Evolutionary conservation across 2,329 filamentous ascomycete genomes (phyloP).

Genomic region (Aureobasidium sp.): DNA sequence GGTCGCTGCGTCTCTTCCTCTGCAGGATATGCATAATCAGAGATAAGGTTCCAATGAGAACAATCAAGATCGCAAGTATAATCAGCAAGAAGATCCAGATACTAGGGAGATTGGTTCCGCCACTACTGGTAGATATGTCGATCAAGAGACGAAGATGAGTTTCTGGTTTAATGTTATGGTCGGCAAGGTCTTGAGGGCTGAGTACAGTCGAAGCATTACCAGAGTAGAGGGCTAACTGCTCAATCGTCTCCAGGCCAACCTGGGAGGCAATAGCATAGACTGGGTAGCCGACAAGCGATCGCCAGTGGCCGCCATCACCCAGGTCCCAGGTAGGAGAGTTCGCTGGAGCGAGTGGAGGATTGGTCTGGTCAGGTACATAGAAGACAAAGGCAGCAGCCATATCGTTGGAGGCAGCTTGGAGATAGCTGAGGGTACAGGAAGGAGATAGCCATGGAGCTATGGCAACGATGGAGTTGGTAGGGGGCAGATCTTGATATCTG

Average conservation of each 20-base stretch:
- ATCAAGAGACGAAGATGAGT: conserved; percentile 48
- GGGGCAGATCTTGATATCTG: conserved; percentile 58
- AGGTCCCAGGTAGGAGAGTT: conserved; percentile 64
- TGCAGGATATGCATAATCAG: conserved; percentile 72
- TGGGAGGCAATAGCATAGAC: conserved; percentile 72
- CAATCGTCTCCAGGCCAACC: conserved; percentile 62
- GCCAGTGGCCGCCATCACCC: conserved; percentile 65
- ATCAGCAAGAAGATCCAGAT: conserved; percentile 73
- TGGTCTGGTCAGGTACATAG: conserved; percentile 41
- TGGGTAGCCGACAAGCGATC: conserved; percentile 62
- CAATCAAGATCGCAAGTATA: conserved; percentile 64
- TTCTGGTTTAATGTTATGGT: conserved; percentile 28
- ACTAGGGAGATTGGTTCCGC: conserved; percentile 48
- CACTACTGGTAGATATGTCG: conserved; percentile 39
- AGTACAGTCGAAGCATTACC: conserved; percentile 56
- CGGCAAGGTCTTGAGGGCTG: conserved; percentile 25
- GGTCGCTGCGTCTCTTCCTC: conserved; percentile 57
- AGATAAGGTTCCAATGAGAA: conserved; percentile 61
- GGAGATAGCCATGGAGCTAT: conserved; percentile 78
- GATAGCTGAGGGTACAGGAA: conserved; percentile 66
- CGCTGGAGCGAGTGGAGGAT: conserved; percentile 57
- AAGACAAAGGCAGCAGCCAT: conserved; percentile 55
- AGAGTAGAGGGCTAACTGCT: conserved; percentile 67
- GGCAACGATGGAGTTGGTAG: conserved; percentile 67
- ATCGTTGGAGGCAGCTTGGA: conserved; percentile 55